These are phyloP conservation scores for Quercus phellos DNA, from an alignment of 331 rosid genomes.

Conservation along the genomic window DNA sequence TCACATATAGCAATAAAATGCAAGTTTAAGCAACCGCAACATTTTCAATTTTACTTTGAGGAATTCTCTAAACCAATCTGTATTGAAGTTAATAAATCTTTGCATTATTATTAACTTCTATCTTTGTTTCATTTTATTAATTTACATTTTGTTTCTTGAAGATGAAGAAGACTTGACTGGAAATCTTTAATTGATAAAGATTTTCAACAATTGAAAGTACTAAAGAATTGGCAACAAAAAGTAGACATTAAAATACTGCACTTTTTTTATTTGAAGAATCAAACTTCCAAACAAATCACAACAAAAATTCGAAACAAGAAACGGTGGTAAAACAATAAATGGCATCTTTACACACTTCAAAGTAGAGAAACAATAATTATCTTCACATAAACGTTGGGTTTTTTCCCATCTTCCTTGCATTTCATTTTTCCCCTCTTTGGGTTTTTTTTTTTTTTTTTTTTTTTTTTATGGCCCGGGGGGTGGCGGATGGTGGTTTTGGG, in stretches of 20 bases:
- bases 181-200: not conserved
- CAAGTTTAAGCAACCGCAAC: not conserved
- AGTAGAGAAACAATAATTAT: not conserved
- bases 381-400: conserved; percentile 7
- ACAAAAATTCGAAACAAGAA: conserved; percentile 25
- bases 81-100: not conserved
- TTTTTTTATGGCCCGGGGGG: not conserved
- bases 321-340: conserved; percentile 7
- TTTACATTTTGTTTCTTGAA: not conserved
- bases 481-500: not conserved
- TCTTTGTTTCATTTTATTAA: not conserved
- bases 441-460: no score
- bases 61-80: not conserved
- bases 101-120: not conserved
- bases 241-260: not conserved
- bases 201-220: not conserved
- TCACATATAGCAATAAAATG: not conserved
- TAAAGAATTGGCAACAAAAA: not conserved
- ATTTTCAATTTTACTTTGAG: not conserved
- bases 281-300: conserved; percentile 22
- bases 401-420: conserved; percentile 4
- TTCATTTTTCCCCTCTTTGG: not conserved
- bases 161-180: not conserved
- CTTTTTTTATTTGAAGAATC: conserved; percentile 18
- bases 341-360: conserved; percentile 24